Evolutionary conservation across 2,329 filamentous ascomycete species (phyloP), one percentile per base, ranked within the genome.

Genomic region (Fusarium foetens): DNA sequence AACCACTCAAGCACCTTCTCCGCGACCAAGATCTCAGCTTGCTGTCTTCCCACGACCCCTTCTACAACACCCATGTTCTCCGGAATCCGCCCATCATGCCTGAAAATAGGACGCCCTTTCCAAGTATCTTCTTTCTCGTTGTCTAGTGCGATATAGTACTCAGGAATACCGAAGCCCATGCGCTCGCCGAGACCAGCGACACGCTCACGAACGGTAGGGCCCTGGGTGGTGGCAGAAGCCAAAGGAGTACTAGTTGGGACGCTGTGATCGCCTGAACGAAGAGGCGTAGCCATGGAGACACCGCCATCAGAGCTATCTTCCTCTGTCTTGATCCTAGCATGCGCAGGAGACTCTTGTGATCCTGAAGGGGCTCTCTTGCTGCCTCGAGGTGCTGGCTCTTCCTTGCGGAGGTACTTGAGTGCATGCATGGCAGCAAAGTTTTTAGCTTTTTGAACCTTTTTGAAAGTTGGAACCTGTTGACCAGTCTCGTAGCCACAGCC

Each of bases 361-460:
- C 29, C 39, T 16, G 75, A 36, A 14, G 62, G 49, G 19, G 63
- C 54, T 11, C 62, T 65, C 52, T 65, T 65, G 29, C 54, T 64
- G 17, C 38, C 54, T 51, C 58, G 66, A 19, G 55, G 58, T 33
- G 59, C 58, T 19, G 63, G 43, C 8, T 46, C 45, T 14, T 48
- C 10, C 21, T 36, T 33, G 36, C 55, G 51, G 52, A 62, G 63
- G 29, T 64, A 58, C 13, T 35, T 63, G 45, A 63, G 63, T 11
- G 86, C 86, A 17, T 81, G 82, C 71, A 83, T 84, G 27, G 87
- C 86, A 1, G 88, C 87, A 69, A 85, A 88, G 67, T 84, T 81
- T 76, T 87, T 89, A 29, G 88, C 87, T 39, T 84, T 77, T 79
- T 87, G 89, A 72, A 89, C 89, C 31, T 75, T 80, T 16, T 77